Conservation (phyloP, 2,329 filamentous ascomycete genomes). For the Thielaviopsis cerberus region DNA sequence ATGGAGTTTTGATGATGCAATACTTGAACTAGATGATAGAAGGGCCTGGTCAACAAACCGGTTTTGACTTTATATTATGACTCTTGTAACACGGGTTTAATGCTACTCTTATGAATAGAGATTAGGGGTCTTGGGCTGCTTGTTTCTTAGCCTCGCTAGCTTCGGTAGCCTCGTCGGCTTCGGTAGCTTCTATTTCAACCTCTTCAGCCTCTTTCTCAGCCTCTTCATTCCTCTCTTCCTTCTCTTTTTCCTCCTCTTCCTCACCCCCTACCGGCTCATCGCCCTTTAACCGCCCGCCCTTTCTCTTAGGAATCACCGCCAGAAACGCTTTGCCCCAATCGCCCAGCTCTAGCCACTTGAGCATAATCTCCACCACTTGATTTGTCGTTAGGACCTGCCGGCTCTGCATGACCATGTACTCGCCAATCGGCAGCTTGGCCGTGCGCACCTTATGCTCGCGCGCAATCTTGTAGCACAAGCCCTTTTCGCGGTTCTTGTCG, state of each 20-base stretch:
- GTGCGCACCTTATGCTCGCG: slow-evolving; percentile 60
- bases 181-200: slow-evolving; percentile 5
- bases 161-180: neutral
- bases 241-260: slow-evolving; percentile 16
- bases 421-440: slow-evolving; percentile 81
- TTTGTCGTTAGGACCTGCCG: slow-evolving; percentile 80
- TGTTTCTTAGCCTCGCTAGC: neutral
- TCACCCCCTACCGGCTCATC: slow-evolving; percentile 14
- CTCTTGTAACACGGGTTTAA: neutral
- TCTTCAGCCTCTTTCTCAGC: slow-evolving; percentile 10
- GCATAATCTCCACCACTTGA: slow-evolving; percentile 92
- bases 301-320: slow-evolving; percentile 74
- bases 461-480: slow-evolving; percentile 73
- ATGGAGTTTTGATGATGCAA: slow-evolving; percentile 38
- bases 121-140: neutral
- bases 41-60: neutral
- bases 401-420: slow-evolving; percentile 81
- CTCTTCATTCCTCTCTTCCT: slow-evolving; percentile 3
- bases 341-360: slow-evolving; percentile 73
- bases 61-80: slow-evolving; percentile 5
- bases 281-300: slow-evolving; percentile 52
- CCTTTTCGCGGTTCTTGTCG: slow-evolving; percentile 92
- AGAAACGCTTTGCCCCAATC: slow-evolving; percentile 87
- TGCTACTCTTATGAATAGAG: neutral
- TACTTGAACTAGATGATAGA: too few relatives aligned